phyloP scores from a whole-genome alignment of 441 rosid species.

The Populus trichocarpa region DNA sequence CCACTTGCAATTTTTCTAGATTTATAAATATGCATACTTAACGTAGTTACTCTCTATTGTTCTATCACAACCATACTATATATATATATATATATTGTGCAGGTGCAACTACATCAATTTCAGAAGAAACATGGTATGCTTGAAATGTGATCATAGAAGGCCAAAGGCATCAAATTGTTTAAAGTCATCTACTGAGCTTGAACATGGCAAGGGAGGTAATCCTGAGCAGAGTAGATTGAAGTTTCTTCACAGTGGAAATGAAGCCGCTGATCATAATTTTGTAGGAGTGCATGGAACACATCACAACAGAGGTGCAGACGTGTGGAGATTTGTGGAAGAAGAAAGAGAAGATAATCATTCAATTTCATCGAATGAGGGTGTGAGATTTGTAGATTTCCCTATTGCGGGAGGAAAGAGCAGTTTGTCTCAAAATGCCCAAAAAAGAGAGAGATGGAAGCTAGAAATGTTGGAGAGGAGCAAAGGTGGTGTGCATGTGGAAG shows the following conservation, averaged over 20 bases:
- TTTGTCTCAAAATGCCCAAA: slow-evolving; percentile 37
- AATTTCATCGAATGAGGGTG: slow-evolving; percentile 19
- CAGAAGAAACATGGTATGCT: slow-evolving; percentile 67
- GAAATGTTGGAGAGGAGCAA: slow-evolving; percentile 38
- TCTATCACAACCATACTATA: background rate
- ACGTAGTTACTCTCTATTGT: background rate
- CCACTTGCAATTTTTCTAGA: background rate
- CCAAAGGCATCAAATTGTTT: slow-evolving; percentile 46
- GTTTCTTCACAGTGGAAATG: background rate
- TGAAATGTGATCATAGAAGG: slow-evolving; percentile 78
- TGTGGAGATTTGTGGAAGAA: slow-evolving; percentile 53
- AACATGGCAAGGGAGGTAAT: slow-evolving; percentile 10
- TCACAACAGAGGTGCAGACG: slow-evolving; percentile 18
- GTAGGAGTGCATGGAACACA: slow-evolving; percentile 6
- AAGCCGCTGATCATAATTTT: background rate
- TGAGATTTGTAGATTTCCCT: slow-evolving; percentile 47
- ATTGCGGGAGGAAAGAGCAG: slow-evolving; percentile 56
- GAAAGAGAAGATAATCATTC: slow-evolving; percentile 20
- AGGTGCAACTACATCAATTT: slow-evolving; percentile 91
- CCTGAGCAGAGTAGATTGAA: background rate
- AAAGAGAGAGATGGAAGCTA: slow-evolving; percentile 47
- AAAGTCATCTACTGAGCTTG: slow-evolving; percentile 14
- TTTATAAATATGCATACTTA: background rate
- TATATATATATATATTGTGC: background rate
- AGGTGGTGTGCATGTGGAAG: slow-evolving; percentile 12